Conservation (phyloP, 768 basidiomycete species). For the Xerocomus potaroensis region DNA sequence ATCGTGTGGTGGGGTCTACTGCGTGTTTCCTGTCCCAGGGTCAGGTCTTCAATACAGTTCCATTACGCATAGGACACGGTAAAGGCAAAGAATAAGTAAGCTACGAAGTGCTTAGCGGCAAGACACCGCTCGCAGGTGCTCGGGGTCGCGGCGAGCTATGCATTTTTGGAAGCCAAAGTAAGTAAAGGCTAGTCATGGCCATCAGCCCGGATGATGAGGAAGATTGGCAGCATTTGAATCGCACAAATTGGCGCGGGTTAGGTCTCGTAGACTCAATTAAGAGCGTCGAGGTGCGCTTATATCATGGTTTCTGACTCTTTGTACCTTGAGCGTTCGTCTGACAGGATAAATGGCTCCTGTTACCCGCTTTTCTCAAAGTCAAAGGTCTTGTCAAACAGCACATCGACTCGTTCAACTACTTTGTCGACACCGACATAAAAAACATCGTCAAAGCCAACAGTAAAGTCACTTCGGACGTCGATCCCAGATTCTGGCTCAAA, state of each 20-base stretch:
- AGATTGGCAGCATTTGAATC: conserved; percentile 58
- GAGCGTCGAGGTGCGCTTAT: conserved; percentile 71
- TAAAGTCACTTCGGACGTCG: conserved; percentile 94
- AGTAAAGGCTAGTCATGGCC: conserved; percentile 6
- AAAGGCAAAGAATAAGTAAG: too few species aligned
- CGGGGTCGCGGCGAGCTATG: neutral
- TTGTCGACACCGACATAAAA: conserved; percentile 95
- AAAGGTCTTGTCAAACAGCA: conserved; percentile 99
- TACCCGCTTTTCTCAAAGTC: conserved; percentile 95
- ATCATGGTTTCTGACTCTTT: neutral
- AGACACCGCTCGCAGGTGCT: neutral
- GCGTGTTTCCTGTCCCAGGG: too few species aligned
- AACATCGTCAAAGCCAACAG: conserved; percentile 93
- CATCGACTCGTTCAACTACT: conserved; percentile 98
- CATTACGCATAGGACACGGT: too few species aligned
- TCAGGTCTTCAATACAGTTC: too few species aligned
- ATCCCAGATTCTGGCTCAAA: conserved; percentile 94
- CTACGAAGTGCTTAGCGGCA: too few species aligned
- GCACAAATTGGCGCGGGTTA: conserved; percentile 67
- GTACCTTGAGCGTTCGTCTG: neutral
- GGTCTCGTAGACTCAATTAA: conserved; percentile 89
- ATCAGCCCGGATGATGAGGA: conserved; percentile 34
- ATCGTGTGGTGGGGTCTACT: too few species aligned
- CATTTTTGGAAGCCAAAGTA: too few species aligned
- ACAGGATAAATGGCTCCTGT: conserved; percentile 97